phyloP scores from a whole-genome alignment of 306 rosid genomes.

The Mimosa bimucronata region DNA sequence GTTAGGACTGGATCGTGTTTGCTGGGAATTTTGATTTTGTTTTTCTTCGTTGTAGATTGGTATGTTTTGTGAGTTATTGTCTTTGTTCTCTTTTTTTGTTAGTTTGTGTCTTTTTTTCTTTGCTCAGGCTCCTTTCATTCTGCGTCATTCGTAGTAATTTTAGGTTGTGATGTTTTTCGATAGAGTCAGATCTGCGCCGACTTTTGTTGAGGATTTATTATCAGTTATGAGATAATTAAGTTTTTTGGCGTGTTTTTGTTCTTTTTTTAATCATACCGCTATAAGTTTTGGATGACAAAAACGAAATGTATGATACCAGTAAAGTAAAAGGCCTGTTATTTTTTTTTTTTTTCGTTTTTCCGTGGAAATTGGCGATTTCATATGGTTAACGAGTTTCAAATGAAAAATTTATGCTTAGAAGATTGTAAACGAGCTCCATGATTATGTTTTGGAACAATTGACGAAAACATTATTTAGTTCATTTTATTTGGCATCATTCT shows the following conservation, averaged over 20 bases:
- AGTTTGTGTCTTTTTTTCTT: neutral
- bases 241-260: neutral
- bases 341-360: constrained; percentile 8
- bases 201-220: constrained; percentile 26
- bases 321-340: neutral
- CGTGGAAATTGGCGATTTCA: neutral
- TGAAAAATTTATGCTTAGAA: neutral
- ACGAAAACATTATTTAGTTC: neutral
- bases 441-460: constrained; percentile 36
- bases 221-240: neutral
- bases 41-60: constrained; percentile 26
- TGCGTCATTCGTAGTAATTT: constrained; percentile 11
- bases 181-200: constrained; percentile 59
- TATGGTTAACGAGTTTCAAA: constrained; percentile 12
- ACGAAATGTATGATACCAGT: neutral
- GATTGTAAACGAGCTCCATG: neutral
- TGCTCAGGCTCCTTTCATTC: neutral
- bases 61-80: neutral
- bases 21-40: constrained; percentile 1
- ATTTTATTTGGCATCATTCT: neutral
- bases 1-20: constrained; percentile 13
- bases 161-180: constrained; percentile 26
- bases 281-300: neutral
- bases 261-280: neutral
- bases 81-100: neutral